phyloP scores from a whole-genome alignment of 805 yeast species.

The Teunomyces aglyptinius region DNA sequence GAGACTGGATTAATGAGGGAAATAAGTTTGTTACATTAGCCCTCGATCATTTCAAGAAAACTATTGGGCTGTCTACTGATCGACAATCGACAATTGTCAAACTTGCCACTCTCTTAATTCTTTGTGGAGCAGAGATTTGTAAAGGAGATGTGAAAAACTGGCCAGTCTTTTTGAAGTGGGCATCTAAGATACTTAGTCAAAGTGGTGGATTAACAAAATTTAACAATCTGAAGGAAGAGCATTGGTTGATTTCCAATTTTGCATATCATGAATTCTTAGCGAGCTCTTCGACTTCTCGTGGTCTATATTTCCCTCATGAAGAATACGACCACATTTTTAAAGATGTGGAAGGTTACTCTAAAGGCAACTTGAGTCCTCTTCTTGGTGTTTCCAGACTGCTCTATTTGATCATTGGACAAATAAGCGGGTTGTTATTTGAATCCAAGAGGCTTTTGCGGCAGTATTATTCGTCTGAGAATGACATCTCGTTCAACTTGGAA shows the following conservation, averaged over 20 bases:
- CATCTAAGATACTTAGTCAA: slow-evolving; percentile 57
- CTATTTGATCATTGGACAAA: slow-evolving; percentile 66
- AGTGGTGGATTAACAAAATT: slow-evolving; percentile 62
- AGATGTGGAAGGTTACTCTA: slow-evolving; percentile 31
- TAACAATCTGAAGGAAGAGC: slow-evolving; percentile 55
- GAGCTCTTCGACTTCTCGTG: slow-evolving; percentile 55
- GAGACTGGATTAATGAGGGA: slow-evolving; percentile 49
- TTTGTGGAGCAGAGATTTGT: slow-evolving; percentile 81
- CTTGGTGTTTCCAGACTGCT: slow-evolving; percentile 71
- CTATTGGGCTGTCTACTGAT: slow-evolving; percentile 17
- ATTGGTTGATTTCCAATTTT: slow-evolving; percentile 74
- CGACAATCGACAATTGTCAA: slow-evolving; percentile 41
- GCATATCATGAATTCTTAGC: slow-evolving; percentile 79
- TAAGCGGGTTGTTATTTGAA: slow-evolving; percentile 57
- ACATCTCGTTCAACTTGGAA: neutral
- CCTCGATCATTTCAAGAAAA: slow-evolving; percentile 36
- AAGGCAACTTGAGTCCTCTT: slow-evolving; percentile 60
- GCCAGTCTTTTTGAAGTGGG: slow-evolving; percentile 64
- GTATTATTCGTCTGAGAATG: slow-evolving; percentile 2
- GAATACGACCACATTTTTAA: slow-evolving; percentile 56
- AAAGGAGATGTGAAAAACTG: slow-evolving; percentile 78
- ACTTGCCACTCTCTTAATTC: slow-evolving; percentile 63
- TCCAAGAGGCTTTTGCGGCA: slow-evolving; percentile 24
- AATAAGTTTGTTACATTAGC: slow-evolving; percentile 47
- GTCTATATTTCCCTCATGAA: slow-evolving; percentile 60